Evolutionary conservation across 2,329 filamentous ascomycete species (phyloP).

Genomic region (Cyclaneusma minus): DNA sequence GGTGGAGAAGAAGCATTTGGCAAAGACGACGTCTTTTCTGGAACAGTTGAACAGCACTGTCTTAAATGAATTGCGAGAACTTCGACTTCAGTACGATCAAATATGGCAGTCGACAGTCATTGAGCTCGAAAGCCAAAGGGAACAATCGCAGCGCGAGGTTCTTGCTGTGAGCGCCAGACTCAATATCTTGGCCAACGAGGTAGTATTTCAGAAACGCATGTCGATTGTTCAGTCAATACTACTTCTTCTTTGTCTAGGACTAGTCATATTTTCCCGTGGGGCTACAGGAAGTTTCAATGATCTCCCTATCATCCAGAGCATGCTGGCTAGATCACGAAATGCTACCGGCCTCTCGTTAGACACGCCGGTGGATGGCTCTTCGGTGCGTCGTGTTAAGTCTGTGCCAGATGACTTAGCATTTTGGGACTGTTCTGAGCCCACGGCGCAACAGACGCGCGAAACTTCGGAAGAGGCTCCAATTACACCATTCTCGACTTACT

Average conservation of each 20-base stretch:
- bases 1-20: conserved; percentile 73
- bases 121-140: conserved; percentile 75
- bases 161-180: conserved; percentile 67
- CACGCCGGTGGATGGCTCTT: too few species aligned
- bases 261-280: conserved; percentile 66
- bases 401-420: too few species aligned
- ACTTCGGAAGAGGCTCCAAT: too few species aligned
- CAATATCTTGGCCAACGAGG: conserved; percentile 83
- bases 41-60: conserved; percentile 79
- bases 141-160: conserved; percentile 71
- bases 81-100: conserved; percentile 81
- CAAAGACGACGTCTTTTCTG: conserved; percentile 71
- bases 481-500: conserved; percentile 11
- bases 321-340: conserved; percentile 6
- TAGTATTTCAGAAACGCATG: conserved; percentile 78
- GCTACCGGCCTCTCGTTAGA: conserved; percentile 6
- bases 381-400: conserved; percentile 10
- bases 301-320: conserved; percentile 9
- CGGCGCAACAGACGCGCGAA: too few species aligned
- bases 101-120: conserved; percentile 93
- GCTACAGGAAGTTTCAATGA: conserved; percentile 19
- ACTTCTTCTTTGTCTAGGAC: conserved; percentile 68
- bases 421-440: too few species aligned
- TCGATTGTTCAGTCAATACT: conserved; percentile 82
- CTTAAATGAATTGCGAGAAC: conserved; percentile 59